Conservation (phyloP, 2,329 filamentous ascomycete genomes). For the Alternaria atra region DNA sequence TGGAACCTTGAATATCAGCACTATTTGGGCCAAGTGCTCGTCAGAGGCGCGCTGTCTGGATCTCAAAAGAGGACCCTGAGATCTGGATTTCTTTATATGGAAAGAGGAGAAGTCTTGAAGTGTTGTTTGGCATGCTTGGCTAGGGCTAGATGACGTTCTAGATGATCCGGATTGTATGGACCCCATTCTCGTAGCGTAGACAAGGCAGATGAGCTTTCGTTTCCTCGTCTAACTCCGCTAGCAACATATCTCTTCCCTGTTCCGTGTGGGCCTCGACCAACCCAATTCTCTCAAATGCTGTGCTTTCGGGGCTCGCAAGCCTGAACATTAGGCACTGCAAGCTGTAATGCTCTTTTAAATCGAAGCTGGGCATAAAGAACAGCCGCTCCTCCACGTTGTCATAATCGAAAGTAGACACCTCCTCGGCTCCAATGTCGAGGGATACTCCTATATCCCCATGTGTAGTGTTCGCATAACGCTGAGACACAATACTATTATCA, state of each 20-base stretch:
- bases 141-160: conserved; percentile 6
- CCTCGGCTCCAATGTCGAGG: no score
- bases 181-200: conserved; percentile 18
- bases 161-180: conserved; percentile 21
- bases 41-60: conserved; percentile 5
- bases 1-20: conserved; percentile 16
- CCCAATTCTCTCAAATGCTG: no score
- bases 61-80: neutral
- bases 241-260: neutral
- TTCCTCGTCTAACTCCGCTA: conserved; percentile 13
- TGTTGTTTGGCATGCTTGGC: neutral
- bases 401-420: neutral
- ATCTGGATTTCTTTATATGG: neutral
- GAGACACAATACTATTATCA: no score
- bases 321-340: no score
- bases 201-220: conserved; percentile 19
- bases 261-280: no score
- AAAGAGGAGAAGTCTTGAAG: neutral
- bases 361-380: no score
- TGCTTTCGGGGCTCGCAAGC: no score
- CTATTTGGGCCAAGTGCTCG: conserved; percentile 4
- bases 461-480: no score
- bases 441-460: no score
- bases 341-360: no score
- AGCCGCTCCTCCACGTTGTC: neutral